A percentile compares a stretch with the other conserved stretches of the same genome.
Evolutionary conservation across 1,284 basidiomycete species (phyloP).

Genomic region (Fomes fomentarius): DNA sequence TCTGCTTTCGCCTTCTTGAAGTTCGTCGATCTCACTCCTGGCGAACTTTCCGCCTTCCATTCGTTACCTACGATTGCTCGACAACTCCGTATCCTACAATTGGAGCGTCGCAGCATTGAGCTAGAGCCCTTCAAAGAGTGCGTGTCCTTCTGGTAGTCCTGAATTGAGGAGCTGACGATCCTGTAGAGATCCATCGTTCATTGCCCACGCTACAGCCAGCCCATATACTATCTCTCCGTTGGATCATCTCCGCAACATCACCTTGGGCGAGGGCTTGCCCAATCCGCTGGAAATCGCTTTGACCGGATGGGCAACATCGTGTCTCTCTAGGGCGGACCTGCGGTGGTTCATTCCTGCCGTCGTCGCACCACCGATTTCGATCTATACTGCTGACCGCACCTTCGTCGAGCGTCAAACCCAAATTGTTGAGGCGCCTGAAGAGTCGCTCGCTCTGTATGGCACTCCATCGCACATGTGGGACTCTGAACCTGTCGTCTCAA

Average conservation of each 20-base stretch:
- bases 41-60: conserved; percentile 67
- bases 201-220: conserved; percentile 42
- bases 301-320: conserved; percentile 73
- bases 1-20: conserved; percentile 79
- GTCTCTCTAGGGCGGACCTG: conserved; percentile 77
- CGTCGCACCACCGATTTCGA: conserved; percentile 83
- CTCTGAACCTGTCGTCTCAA: conserved; percentile 54
- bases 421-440: conserved; percentile 65
- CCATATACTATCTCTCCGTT: conserved; percentile 36
- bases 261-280: conserved; percentile 50
- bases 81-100: conserved; percentile 49
- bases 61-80: conserved; percentile 59
- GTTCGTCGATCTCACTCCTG: conserved; percentile 64
- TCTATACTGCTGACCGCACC: conserved; percentile 77
- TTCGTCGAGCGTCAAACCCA: conserved; percentile 78
- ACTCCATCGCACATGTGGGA: conserved; percentile 73
- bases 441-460: conserved; percentile 86
- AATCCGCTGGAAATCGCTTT: conserved; percentile 65
- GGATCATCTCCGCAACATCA: conserved; percentile 40
- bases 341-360: conserved; percentile 84
- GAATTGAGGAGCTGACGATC: conserved; percentile 11
- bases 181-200: conserved; percentile 61
- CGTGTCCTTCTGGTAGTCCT: conserved; percentile 31
- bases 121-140: conserved; percentile 53
- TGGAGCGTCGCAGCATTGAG: conserved; percentile 47